Evolutionary conservation across 805 yeast genomes (phyloP).

Genomic region (Jamesozyma hellenica): DNA sequence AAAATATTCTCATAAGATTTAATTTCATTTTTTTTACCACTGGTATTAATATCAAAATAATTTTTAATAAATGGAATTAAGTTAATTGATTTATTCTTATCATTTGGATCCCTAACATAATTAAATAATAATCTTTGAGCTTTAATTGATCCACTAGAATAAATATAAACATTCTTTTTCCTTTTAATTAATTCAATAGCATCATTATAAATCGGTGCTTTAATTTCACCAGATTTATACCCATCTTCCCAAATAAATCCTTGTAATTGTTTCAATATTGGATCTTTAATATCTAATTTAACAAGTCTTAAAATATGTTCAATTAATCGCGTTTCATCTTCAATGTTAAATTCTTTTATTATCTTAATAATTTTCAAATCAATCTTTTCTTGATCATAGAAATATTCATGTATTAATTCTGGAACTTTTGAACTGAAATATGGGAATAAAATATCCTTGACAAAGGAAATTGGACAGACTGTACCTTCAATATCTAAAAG

Average conservation of each 20-base stretch:
- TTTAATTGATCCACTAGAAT: conserved; percentile 80
- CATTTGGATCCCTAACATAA: conserved; percentile 39
- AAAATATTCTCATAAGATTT: conserved; percentile 52
- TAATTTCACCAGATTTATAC: conserved; percentile 62
- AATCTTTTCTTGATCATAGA: conserved; percentile 14
- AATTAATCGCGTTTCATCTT: conserved; percentile 28
- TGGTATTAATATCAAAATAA: conserved; percentile 77
- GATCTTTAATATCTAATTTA: conserved; percentile 60
- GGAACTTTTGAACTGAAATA: conserved; percentile 52
- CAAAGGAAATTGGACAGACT: conserved; percentile 83
- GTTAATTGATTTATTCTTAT: conserved; percentile 31
- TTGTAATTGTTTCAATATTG: conserved; percentile 66
- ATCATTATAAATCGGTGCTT: conserved; percentile 69
- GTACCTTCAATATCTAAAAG: conserved; percentile 88
- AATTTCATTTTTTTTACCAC: conserved; percentile 58
- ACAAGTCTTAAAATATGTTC: conserved; percentile 51
- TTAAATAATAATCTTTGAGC: conserved; percentile 77
- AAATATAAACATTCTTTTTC: conserved; percentile 51
- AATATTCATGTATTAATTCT: conserved; percentile 21
- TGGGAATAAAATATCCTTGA: conserved; percentile 68
- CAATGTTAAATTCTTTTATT: conserved; percentile 20
- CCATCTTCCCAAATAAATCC: conserved; percentile 80
- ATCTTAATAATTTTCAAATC: conserved; percentile 16
- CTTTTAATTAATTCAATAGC: conserved; percentile 47
- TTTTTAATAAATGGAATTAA: conserved; percentile 46